Base-by-base conservation (phyloP, 2,329 filamentous ascomycete species). In the Orbilia brochopaga region DNA sequence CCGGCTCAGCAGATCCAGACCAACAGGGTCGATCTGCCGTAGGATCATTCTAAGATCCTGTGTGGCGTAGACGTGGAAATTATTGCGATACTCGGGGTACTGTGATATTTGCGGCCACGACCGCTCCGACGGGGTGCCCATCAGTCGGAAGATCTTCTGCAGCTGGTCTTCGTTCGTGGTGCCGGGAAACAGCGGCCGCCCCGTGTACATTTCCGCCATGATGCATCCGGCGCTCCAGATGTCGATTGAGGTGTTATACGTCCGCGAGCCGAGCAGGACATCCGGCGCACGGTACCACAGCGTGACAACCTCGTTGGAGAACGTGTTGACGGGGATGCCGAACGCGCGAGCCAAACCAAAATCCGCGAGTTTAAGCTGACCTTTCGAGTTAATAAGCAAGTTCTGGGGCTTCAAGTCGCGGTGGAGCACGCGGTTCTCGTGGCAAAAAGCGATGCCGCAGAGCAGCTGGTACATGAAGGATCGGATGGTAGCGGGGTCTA, bases 151-250 rank as follows among this genome's bases (percentile, higher is more conserved):
- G 80, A 99, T 99, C 79, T 95, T 92, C 74, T 96, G 85, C 57
- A 97, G 88, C 80, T 99, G 94, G 79, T 99, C 94, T 80, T 99
- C 94, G 79, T 99, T 99, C 40, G 94, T 97, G 1, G 94, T 99
- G 67, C 94, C 94, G 0, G 94, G 94, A 82, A 99, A 99, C 5
- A 99, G 85, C 0, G 94, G 94, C 17, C 94, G 86, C 2, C 94
- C 94, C 0, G 93, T 97, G 80, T 95, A 97, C 92, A 99, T 97
- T 81, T 99, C 94, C 8, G 94, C 94, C 94, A 99, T 97, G 83
- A 99, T 99, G 80, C 94, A 99, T 64, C 94, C 94, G 5, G 94
- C 94, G 5, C 91, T 96, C 94, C 94, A 99, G 79, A 99, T 97
- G 78, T 99, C 94, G 79, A 99, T 97, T 81, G 91, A 96, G n/a